phyloP scores from a whole-genome alignment of 2,329 filamentous ascomycete species.

The Aspergillus sp. region DNA sequence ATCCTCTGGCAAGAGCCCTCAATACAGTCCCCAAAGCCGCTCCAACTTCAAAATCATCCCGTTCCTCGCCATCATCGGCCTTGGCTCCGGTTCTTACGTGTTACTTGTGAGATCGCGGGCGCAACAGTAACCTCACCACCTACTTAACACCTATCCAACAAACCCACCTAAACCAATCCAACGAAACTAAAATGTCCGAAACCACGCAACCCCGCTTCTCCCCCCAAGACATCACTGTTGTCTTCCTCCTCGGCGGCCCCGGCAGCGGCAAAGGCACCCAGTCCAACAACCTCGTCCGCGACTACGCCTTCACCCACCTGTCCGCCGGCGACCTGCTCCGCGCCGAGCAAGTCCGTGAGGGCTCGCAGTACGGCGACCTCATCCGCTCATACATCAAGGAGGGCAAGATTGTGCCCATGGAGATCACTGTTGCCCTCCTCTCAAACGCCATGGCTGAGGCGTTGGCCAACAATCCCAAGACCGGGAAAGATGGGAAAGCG shows the following conservation, averaged over 20 bases:
- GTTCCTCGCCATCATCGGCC: slow-evolving; percentile 38
- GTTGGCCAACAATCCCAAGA: slow-evolving; percentile 46
- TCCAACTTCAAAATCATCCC: slow-evolving; percentile 38
- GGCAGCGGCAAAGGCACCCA: slow-evolving; percentile 96
- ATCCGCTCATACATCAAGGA: slow-evolving; percentile 93
- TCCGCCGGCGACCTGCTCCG: slow-evolving; percentile 89
- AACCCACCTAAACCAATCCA: slow-evolving; percentile 1
- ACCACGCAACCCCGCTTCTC: slow-evolving; percentile 61
- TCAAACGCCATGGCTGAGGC: slow-evolving; percentile 83
- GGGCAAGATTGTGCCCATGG: slow-evolving; percentile 96
- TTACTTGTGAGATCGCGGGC: slow-evolving; percentile 46
- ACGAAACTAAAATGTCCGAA: slow-evolving; percentile 14
- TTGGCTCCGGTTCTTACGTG: slow-evolving; percentile 45
- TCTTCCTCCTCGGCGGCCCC: slow-evolving; percentile 94
- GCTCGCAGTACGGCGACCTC: slow-evolving; percentile 82
- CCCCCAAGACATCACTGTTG: slow-evolving; percentile 72
- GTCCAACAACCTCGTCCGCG: slow-evolving; percentile 75
- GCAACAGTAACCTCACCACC: slow-evolving; percentile 48
- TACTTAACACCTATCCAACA: not conserved
- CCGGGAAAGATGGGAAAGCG: slow-evolving; percentile 43
- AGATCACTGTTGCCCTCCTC: slow-evolving; percentile 86
- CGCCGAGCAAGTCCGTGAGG: slow-evolving; percentile 81
- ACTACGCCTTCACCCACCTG: slow-evolving; percentile 89
- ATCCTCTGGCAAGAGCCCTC: slow-evolving; percentile 10
- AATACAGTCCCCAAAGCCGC: slow-evolving; percentile 17